A percentile compares a stretch with the other conserved stretches of the same genome.
These are phyloP conservation scores for Juncus inflexus DNA, from an alignment of 176 grass and related monocot genomes.

Conservation along the genomic window DNA sequence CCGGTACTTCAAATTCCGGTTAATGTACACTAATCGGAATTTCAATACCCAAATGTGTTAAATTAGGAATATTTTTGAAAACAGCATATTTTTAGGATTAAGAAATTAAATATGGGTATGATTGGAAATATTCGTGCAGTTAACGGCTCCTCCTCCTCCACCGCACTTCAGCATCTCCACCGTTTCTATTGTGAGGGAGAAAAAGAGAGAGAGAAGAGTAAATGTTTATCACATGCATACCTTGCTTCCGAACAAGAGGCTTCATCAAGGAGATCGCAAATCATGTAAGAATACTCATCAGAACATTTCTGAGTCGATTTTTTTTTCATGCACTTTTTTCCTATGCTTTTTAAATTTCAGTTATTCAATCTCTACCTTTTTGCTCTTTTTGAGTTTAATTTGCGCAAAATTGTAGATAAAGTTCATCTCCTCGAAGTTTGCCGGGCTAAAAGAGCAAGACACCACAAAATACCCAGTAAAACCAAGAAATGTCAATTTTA, in stretches of 20 bases:
- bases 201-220: neutral
- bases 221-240: slow-evolving; percentile 34
- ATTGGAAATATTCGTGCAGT: no score
- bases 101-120: no score
- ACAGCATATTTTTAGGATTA: no score
- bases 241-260: slow-evolving; percentile 23
- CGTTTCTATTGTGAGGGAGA: neutral
- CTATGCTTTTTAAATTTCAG: neutral
- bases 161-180: neutral
- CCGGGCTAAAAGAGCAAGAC: slow-evolving; percentile 13
- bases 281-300: slow-evolving; percentile 14
- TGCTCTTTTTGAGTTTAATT: neutral
- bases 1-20: no score
- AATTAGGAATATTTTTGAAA: no score
- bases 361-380: slow-evolving; percentile 10
- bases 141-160: no score
- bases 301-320: neutral
- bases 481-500: neutral
- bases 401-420: slow-evolving; percentile 23
- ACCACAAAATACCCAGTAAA: neutral
- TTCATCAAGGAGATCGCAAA: slow-evolving; percentile 31
- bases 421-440: slow-evolving; percentile 15
- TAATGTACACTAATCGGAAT: no score
- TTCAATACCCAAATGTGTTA: no score
- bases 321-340: neutral